Base-by-base conservation (phyloP, 352 stramenopile species). In the Pythium pyrilobum region DNA sequence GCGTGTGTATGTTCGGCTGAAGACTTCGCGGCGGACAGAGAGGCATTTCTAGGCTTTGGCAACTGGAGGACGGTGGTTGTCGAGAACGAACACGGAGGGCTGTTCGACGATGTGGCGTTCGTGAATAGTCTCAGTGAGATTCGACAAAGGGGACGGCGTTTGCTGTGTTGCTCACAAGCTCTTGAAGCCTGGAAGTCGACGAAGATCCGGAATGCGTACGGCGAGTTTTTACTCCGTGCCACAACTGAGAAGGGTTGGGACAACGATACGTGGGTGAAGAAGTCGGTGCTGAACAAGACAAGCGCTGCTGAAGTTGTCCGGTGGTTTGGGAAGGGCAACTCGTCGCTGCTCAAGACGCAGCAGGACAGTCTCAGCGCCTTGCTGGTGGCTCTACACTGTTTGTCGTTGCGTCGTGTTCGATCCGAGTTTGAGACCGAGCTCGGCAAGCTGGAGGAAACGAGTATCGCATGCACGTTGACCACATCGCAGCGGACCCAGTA, bases 361-460 rank as follows among this genome's bases (percentile, higher is more conserved):
- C 51, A 59, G 65, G 31, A 66, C 23, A 59, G 70, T 16, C 65
- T 88, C 20, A 73, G 62, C 45, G 68, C 68, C 4, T 43, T 82
- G 32, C 51, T 82, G 16, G 34, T 92, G 4, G 74, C 72, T 9
- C 56, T 89, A 47, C 72, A 72, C 3, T 89, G 78, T 55, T 44
- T 93, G 1, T 76, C 67, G 4, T 67, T 94, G 27, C 69, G 83
- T 16, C 76, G 83, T 33, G 70, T 89, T 2, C 79, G 83, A 1
- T 87, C 71, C 33, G 79, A 94, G 41, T 79, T 90, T n/a, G 81
- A 94, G 46, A 33, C 70, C 8, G 64, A 94, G 38, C 50, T 94
- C 12, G 77, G 83, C 37, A 92, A 92, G 37, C 67, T 94, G 15
- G 81, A 94, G 59, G 83, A 94, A 57, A 75, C 85, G 27, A 94